A percentile compares a stretch with the other conserved stretches of the same genome.
Conservation (phyloP, 2,329 filamentous ascomycete species). For the Exophiala xenobiotica region DNA sequence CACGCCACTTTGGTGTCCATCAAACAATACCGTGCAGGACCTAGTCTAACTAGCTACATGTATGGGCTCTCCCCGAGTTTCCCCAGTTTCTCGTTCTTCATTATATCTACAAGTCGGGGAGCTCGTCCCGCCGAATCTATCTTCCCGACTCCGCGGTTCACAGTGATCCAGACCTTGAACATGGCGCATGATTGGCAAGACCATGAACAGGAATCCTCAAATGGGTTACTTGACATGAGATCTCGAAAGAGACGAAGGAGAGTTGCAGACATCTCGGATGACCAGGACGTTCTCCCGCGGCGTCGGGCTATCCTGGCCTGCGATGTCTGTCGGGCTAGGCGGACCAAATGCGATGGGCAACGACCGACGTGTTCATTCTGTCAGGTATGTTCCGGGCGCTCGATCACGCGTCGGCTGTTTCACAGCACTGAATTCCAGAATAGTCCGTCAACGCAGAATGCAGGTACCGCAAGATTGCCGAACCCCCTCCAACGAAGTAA, state of each 20-base stretch:
- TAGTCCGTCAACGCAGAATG: slow-evolving; percentile 11
- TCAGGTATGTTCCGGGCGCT: slow-evolving; percentile 12
- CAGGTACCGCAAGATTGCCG: slow-evolving; percentile 1
- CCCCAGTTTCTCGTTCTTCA: neutral
- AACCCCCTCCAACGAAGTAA: neutral
- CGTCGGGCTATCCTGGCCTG: slow-evolving; percentile 24
- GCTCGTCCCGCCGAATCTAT: neutral
- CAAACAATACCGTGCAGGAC: too few relatives aligned
- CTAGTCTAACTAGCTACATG: neutral
- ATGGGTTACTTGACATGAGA: neutral
- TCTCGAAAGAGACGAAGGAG: neutral
- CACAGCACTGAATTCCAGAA: neutral
- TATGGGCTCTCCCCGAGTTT: neutral
- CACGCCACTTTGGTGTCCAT: neutral
- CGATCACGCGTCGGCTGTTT: neutral
- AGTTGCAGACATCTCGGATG: neutral
- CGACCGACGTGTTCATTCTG: slow-evolving; percentile 29
- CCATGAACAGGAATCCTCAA: neutral
- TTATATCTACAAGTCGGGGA: neutral
- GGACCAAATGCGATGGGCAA: slow-evolving; percentile 32
- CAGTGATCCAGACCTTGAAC: neutral
- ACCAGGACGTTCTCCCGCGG: neutral
- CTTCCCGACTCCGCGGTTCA: neutral
- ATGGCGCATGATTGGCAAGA: neutral
- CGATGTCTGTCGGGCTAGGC: slow-evolving; percentile 28